phyloP scores from a whole-genome alignment of 1,284 basidiomycete species.

The Dichomitus squalens region DNA sequence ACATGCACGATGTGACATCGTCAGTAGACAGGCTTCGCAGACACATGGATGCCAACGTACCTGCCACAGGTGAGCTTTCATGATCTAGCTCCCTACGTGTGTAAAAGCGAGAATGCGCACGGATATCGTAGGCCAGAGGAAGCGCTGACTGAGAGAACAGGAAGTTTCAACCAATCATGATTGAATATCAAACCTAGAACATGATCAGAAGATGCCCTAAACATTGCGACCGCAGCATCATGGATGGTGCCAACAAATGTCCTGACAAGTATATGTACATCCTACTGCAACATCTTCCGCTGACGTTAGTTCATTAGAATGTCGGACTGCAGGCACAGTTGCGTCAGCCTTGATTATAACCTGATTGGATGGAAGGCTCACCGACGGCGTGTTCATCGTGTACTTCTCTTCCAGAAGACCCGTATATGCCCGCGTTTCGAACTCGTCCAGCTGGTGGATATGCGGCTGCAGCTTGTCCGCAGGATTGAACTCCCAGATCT shows the following conservation, averaged over 20 bases:
- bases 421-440: conserved; percentile 15
- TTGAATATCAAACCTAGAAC: background rate
- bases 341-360: background rate
- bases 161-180: background rate
- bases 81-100: background rate
- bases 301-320: conserved; percentile 7
- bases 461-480: conserved; percentile 3
- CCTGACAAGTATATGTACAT: background rate
- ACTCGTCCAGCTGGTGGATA: conserved; percentile 13
- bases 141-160: background rate
- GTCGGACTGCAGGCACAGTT: conserved; percentile 8
- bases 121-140: background rate
- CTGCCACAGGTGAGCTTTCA: background rate
- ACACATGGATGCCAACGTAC: background rate
- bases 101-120: no score
- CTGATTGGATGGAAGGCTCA: conserved; percentile 5
- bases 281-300: background rate
- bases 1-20: no score
- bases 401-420: conserved; percentile 19
- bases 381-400: conserved; percentile 23
- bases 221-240: conserved; percentile 4
- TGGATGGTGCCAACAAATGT: background rate
- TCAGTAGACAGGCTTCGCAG: background rate
- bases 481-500: conserved; percentile 21
- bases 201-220: background rate